These are phyloP conservation scores for fission yeast (Schizosaccharomyces pombe) DNA, from an alignment of 805 yeast species.

Conservation along the genomic window DNA sequence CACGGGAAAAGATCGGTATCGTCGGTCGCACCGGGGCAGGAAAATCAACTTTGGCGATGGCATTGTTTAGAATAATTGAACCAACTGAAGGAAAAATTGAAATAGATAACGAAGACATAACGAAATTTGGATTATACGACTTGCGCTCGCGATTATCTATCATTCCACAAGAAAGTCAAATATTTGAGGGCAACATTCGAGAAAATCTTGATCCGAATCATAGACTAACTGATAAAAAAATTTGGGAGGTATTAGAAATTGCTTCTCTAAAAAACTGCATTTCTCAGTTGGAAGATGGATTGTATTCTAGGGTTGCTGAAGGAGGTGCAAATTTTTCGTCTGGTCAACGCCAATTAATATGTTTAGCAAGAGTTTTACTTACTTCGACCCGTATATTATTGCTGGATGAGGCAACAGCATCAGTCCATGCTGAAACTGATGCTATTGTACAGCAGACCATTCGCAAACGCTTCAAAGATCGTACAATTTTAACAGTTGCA, in stretches of 20 bases:
- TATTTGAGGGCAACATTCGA: constrained; percentile 65
- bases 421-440: constrained; percentile 75
- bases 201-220: constrained; percentile 70
- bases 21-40: constrained; percentile 98
- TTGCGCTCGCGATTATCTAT: constrained; percentile 56
- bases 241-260: constrained; percentile 62
- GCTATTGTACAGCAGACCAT: constrained; percentile 58
- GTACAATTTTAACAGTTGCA: constrained; percentile 73
- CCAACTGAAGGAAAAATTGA: constrained; percentile 42
- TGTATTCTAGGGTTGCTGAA: constrained; percentile 38
- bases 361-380: constrained; percentile 64
- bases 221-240: constrained; percentile 41
- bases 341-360: constrained; percentile 71
- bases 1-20: constrained; percentile 74
- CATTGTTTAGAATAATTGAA: constrained; percentile 68
- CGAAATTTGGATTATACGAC: constrained; percentile 49
- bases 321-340: constrained; percentile 66
- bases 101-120: constrained; percentile 48
- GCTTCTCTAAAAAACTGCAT: constrained; percentile 56
- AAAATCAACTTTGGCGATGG: constrained; percentile 62
- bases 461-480: constrained; percentile 41
- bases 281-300: constrained; percentile 28
- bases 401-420: constrained; percentile 75
- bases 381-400: constrained; percentile 52
- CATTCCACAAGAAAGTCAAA: constrained; percentile 87